phyloP scores from a whole-genome alignment of 305 asterid species.

The Solanum hybrid region DNA sequence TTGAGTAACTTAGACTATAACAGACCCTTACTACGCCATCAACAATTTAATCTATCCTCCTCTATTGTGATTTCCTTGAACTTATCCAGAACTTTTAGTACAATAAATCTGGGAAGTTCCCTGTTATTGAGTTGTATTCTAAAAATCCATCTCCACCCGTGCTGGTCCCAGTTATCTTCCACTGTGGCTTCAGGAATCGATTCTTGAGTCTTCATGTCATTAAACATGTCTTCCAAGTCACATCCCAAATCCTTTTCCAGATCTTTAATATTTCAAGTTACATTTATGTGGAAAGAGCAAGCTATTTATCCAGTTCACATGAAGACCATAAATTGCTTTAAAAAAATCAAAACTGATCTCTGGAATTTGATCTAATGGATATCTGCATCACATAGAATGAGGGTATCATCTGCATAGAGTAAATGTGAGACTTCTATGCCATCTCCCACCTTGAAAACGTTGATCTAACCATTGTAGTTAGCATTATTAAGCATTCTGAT shows the following conservation, averaged over 20 bases:
- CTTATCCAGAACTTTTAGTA: neutral
- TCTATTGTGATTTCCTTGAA: neutral
- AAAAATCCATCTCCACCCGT: neutral
- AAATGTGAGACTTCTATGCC: neutral
- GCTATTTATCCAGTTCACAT: neutral
- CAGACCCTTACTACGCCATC: neutral
- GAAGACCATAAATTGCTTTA: neutral
- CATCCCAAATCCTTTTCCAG: neutral
- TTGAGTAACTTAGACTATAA: neutral
- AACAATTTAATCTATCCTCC: neutral
- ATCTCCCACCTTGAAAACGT: neutral
- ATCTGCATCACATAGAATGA: neutral
- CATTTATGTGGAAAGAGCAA: neutral
- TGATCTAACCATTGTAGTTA: neutral
- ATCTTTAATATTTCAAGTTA: neutral
- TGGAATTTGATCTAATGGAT: neutral
- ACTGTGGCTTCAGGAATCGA: neutral
- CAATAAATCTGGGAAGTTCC: neutral
- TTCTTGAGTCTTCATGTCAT: neutral
- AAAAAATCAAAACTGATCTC: neutral
- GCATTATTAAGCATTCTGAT: neutral
- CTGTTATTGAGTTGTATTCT: neutral
- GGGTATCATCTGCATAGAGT: neutral
- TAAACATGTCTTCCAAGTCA: neutral
- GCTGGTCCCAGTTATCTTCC: neutral